phyloP scores from a whole-genome alignment of 2,329 filamentous ascomycete genomes.

The Beauveria australis region DNA sequence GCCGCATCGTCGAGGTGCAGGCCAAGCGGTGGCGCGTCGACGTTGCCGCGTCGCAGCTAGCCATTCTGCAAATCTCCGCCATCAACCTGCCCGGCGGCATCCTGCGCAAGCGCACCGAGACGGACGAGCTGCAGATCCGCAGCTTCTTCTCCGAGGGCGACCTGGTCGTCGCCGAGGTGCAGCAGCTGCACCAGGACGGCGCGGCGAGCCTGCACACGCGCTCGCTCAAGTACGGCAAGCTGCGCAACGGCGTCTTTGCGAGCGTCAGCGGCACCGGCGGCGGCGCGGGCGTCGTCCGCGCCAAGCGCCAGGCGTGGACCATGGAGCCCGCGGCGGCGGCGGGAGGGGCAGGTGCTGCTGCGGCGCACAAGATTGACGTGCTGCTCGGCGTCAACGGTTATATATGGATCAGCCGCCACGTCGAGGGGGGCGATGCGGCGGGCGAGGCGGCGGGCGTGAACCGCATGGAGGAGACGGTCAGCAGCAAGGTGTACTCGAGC shows the following conservation, averaged over 20 bases:
- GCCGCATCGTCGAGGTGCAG: constrained; percentile 91
- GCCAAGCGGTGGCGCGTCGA: constrained; percentile 91
- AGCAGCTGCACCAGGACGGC: constrained; percentile 79
- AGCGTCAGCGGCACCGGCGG: constrained; percentile 75
- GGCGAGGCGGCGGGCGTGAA: constrained; percentile 57
- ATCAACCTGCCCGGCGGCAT: constrained; percentile 96
- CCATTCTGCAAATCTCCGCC: constrained; percentile 72
- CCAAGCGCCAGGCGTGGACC: constrained; percentile 81
- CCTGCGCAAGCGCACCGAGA: constrained; percentile 81
- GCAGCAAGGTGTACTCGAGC: constrained; percentile 81
- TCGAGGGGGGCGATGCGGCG: constrained; percentile 50
- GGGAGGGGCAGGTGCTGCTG: constrained; percentile 24
- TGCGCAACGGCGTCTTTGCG: constrained; percentile 87
- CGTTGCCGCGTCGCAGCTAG: constrained; percentile 79
- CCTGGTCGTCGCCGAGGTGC: constrained; percentile 88
- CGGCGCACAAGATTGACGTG: constrained; percentile 66
- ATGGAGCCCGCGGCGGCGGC: constrained; percentile 36
- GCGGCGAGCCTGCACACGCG: constrained; percentile 83
- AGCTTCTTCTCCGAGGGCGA: constrained; percentile 97
- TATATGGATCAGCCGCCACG: constrained; percentile 87
- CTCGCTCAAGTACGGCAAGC: constrained; percentile 86
- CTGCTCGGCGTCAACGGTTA: constrained; percentile 94
- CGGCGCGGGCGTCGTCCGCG: constrained; percentile 76
- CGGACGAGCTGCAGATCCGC: constrained; percentile 93
- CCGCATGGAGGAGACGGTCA: constrained; percentile 79